Percentiles rank a stretch among this genome's conserved stretches.
phyloP scores from a whole-genome alignment of 495 filamentous ascomycete genomes.

The Trichocladium uniseriatum region DNA sequence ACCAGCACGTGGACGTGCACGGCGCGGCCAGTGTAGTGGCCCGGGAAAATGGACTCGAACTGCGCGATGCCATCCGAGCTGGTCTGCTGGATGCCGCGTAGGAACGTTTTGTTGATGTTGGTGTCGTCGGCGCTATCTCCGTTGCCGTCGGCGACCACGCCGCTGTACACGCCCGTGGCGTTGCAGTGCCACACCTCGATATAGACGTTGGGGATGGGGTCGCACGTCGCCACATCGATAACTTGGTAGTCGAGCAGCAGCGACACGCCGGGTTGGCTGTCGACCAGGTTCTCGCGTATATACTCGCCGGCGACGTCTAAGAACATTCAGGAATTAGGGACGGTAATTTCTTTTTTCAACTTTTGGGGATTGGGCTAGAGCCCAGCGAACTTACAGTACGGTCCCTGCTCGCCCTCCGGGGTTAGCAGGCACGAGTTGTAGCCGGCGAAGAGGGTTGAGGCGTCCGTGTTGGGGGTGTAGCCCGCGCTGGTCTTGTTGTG shows the following conservation, averaged over 20 bases:
- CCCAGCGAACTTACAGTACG: constrained; percentile 46
- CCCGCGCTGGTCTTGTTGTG: constrained; percentile 37
- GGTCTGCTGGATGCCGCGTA: constrained; percentile 43
- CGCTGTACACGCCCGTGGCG: constrained; percentile 46
- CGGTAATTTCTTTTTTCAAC: too few relatives aligned
- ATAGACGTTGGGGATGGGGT: constrained; percentile 46
- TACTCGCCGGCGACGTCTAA: constrained; percentile 35
- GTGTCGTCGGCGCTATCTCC: constrained; percentile 38
- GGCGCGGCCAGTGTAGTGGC: constrained; percentile 44
- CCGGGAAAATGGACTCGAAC: constrained; percentile 47
- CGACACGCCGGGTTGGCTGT: constrained; percentile 45
- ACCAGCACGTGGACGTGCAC: constrained; percentile 40
- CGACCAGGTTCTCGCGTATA: constrained; percentile 48
- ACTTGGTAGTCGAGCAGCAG: constrained; percentile 53
- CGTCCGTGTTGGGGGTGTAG: constrained; percentile 35
- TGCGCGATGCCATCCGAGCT: constrained; percentile 39
- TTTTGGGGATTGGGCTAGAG: too few relatives aligned
- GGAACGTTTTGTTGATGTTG: constrained; percentile 42
- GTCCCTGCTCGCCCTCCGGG: constrained; percentile 46
- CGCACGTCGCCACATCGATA: constrained; percentile 49
- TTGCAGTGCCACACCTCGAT: constrained; percentile 51
- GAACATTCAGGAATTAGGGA: too few relatives aligned
- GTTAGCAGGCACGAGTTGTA: constrained; percentile 45
- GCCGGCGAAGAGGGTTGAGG: constrained; percentile 39
- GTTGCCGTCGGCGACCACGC: constrained; percentile 39